Base-by-base conservation (phyloP, 495 filamentous ascomycete species). In the Penicillium salamii region DNA sequence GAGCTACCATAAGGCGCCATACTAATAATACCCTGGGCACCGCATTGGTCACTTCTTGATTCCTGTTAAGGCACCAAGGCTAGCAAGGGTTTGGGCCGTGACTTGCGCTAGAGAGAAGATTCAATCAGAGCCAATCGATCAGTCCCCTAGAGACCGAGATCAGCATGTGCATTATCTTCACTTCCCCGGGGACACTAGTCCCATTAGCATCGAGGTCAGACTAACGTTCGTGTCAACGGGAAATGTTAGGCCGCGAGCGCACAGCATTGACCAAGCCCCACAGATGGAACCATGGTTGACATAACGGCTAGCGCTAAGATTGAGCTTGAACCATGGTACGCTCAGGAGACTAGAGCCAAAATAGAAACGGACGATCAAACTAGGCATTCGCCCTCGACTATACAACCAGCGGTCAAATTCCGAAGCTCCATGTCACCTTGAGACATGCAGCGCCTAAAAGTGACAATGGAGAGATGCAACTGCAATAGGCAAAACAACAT, bases 91-190 rank as follows among this genome's bases (percentile, higher is more conserved):
- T 49, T 49, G 51, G 49, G 55, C 50, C 36, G 24, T 31, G 14
- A 29, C 24, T 21, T 7, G 43, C 46, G 46, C 53, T 50, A 39
- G 29, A 29, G 23, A 36, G 44, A 53, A 64, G 61, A 61, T 61
- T 58, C 52, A 64, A 54, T 21, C 58, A 46, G n/a, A 48, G 49
- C 58, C 61, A 64, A 64, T 64, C 61, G 46, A 61, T 63, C 31
- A 8, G 20, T 8, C n/a, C 40, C 47, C 26, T 15, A 40, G 28
- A 15, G 14, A 46, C 12, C 13, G 14, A 14, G 23, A 28, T 26
- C 23, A 24, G n/a, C n/a, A 36, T 20, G 33, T 39, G 24, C 23
- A 31, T 21, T 32, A 21, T 40, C 36, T 48, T 40, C 46, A 35
- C 31, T 28, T 8, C 7, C n/a, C 32, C 20, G 19, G n/a, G n/a